Conservation (phyloP, 2,329 filamentous ascomycete species). For the Verticillium longisporum region DNA sequence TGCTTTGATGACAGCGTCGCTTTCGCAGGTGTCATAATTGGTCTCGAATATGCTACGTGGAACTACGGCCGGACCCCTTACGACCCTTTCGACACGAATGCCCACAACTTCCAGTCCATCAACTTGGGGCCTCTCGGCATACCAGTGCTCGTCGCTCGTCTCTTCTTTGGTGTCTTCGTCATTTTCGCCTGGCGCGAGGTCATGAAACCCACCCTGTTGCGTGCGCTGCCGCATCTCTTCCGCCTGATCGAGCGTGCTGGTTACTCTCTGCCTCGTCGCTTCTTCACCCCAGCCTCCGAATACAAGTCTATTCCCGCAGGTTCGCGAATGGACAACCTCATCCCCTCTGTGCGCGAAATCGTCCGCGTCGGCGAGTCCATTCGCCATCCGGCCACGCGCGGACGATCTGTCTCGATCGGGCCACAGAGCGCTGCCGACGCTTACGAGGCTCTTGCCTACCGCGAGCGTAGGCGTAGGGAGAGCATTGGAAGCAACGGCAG, state of each 20-base stretch:
- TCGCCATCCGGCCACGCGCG: constrained; percentile 62
- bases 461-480: constrained; percentile 57
- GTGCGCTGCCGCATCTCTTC: constrained; percentile 76
- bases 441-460: constrained; percentile 89
- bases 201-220: constrained; percentile 79
- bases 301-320: constrained; percentile 74
- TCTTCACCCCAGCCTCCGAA: constrained; percentile 85
- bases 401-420: constrained; percentile 79
- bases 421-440: constrained; percentile 95
- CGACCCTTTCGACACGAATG: constrained; percentile 35
- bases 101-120: constrained; percentile 50
- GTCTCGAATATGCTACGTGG: constrained; percentile 77
- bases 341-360: constrained; percentile 84
- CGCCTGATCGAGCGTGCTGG: constrained; percentile 75
- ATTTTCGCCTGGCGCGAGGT: constrained; percentile 87
- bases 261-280: constrained; percentile 74
- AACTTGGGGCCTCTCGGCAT: constrained; percentile 60
- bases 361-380: constrained; percentile 77
- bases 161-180: constrained; percentile 72
- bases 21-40: constrained; percentile 85
- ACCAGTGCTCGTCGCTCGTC: constrained; percentile 55
- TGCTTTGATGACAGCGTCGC: constrained; percentile 96
- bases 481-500: constrained; percentile 46
- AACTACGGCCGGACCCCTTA: constrained; percentile 57
- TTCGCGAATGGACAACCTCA: constrained; percentile 71